Base-by-base conservation (phyloP, 75 land plant genomes). In the Pinus tabuliformis region DNA sequence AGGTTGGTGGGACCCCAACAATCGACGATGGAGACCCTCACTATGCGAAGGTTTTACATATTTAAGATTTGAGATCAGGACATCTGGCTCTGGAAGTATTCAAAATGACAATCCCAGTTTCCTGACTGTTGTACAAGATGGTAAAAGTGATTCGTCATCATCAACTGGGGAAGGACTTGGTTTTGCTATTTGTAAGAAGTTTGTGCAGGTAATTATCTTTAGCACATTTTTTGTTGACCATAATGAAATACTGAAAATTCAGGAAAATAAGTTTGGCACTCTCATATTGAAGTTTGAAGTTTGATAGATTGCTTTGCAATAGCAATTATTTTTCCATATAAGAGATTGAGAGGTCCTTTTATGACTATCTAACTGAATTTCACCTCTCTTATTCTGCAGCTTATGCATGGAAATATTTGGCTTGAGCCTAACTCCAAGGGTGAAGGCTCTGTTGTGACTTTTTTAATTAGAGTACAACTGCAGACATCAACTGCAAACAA, bases 401-500 rank as follows among this genome's bases (percentile, higher is more conserved):
- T 94, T 75, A 96, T 96, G 98, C 86, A 89, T 59, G 99, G 99
- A 16, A 87, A 88, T 76, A 90, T 96, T 11, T 90, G 90, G 91
- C 80, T 84, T 5, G 81, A 86, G 60, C 76, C 85, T 14, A 89
- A 85, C 57, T 83, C 86, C 14, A 76, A 82, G 49, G 92, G 89
- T 21, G 70, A 75, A 74, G 75, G 83, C 7, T 81, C 90, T 30
- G 76, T 76, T 76, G 88, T 93, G 78, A 87, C 77, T 5, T 86
- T 93, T 58, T 77, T 89, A 37, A 86, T 93, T n/a, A 72, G 90
- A 65, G 84, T 95, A 58, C 98, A 93, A 77, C 77, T 68, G 52
- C 72, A 42, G 49, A 68, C 72, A n/a, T 21, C 72, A 39, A 39
- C 12, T 86, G 12, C 59, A 75, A 33, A 52, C 81, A 3, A 28